Evolutionary conservation across 306 rosid species (phyloP).

Genomic region (Malus orientalis): DNA sequence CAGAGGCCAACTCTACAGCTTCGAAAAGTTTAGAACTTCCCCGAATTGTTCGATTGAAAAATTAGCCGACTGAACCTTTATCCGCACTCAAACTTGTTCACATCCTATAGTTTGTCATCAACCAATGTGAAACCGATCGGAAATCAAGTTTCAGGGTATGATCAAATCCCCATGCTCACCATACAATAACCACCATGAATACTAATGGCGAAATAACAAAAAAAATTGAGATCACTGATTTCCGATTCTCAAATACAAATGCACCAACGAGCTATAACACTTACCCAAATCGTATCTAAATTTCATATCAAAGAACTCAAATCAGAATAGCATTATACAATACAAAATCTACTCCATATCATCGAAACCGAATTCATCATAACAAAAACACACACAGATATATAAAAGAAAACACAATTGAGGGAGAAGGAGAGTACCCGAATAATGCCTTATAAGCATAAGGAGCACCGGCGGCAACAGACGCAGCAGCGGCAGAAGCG

Average conservation of each 20-base stretch:
- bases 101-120: neutral
- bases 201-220: neutral
- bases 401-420: neutral
- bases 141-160: neutral
- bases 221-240: neutral
- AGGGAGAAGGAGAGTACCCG: conserved; percentile 32
- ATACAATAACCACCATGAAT: neutral
- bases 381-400: neutral
- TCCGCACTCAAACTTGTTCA: neutral
- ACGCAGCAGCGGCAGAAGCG: conserved; percentile 48
- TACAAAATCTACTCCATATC: neutral
- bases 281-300: neutral
- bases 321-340: neutral
- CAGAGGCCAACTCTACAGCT: neutral
- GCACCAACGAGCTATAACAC: neutral
- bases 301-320: neutral
- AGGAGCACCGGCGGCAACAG: conserved; percentile 45
- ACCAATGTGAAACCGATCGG: neutral
- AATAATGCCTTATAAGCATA: conserved; percentile 52
- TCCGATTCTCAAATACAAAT: neutral
- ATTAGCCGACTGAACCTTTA: neutral
- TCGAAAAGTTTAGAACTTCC: neutral
- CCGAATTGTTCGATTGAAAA: neutral
- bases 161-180: neutral
- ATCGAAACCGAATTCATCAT: neutral